phyloP scores from a whole-genome alignment of 176 grass and related monocot genomes.

The Aegilops tauschii region DNA sequence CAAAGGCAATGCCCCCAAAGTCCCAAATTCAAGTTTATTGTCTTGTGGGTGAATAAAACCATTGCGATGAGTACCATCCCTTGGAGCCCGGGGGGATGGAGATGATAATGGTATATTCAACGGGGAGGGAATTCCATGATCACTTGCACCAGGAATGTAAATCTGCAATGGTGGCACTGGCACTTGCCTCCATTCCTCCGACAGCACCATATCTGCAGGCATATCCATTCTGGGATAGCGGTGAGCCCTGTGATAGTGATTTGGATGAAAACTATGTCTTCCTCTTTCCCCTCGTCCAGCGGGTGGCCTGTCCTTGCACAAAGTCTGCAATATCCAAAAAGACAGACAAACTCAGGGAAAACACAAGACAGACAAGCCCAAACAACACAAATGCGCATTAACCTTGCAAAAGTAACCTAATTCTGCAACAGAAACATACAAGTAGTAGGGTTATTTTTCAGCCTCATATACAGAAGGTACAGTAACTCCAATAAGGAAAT shows the following conservation, averaged over 20 bases:
- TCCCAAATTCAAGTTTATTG: conserved; percentile 53
- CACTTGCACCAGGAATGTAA: conserved; percentile 37
- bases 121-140: conserved; percentile 39
- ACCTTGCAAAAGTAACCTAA: conserved; percentile 2
- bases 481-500: neutral
- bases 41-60: conserved; percentile 35
- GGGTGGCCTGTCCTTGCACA: conserved; percentile 42
- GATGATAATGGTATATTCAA: conserved; percentile 18
- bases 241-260: conserved; percentile 41
- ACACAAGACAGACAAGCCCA: neutral
- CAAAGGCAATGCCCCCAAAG: conserved; percentile 39
- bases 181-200: conserved; percentile 39
- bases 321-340: conserved; percentile 47
- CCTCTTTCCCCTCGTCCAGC: conserved; percentile 44
- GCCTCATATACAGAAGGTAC: conserved; percentile 17
- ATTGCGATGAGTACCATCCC: conserved; percentile 42
- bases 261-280: conserved; percentile 38
- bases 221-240: conserved; percentile 27
- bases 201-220: conserved; percentile 30
- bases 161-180: conserved; percentile 17
- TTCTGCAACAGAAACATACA: conserved; percentile 13
- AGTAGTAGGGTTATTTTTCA: conserved; percentile 1
- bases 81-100: conserved; percentile 22
- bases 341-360: conserved; percentile 22
- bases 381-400: neutral